phyloP scores from a whole-genome alignment of 2,329 filamentous ascomycete species.

The Xylariaceae sp. region DNA sequence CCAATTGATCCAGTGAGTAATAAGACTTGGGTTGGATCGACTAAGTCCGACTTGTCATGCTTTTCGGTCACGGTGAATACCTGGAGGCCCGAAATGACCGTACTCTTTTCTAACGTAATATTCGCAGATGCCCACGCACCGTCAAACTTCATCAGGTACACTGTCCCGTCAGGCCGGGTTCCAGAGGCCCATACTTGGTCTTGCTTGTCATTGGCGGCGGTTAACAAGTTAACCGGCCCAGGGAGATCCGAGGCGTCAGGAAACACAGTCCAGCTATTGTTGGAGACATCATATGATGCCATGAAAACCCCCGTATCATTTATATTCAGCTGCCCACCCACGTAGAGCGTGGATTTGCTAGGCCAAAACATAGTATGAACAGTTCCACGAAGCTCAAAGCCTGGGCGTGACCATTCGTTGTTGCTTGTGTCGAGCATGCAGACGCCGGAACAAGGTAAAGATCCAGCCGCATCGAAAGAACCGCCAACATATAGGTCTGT shows the following conservation, averaged over 20 bases:
- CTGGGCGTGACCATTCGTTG: constrained; percentile 76
- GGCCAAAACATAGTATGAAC: constrained; percentile 74
- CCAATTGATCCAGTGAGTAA: constrained; percentile 81
- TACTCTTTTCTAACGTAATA: constrained; percentile 58
- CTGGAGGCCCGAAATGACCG: constrained; percentile 74
- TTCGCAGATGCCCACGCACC: constrained; percentile 67
- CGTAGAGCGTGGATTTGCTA: constrained; percentile 65
- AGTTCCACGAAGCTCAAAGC: constrained; percentile 64
- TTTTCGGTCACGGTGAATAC: constrained; percentile 67
- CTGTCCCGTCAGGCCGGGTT: constrained; percentile 54
- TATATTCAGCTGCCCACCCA: constrained; percentile 71
- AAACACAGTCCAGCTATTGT: constrained; percentile 62
- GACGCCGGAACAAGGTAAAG: constrained; percentile 74
- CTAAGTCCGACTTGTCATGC: constrained; percentile 60
- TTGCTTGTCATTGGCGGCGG: constrained; percentile 66
- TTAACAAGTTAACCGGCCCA: constrained; percentile 73
- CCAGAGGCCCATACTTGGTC: constrained; percentile 81
- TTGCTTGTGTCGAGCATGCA: constrained; percentile 71
- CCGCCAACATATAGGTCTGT: constrained; percentile 82
- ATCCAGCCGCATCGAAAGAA: constrained; percentile 76
- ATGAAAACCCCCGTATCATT: constrained; percentile 63
- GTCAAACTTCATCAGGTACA: constrained; percentile 80
- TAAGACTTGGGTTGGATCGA: constrained; percentile 66
- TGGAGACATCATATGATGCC: constrained; percentile 66
- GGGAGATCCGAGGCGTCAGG: constrained; percentile 63